Evolutionary conservation across 306 rosid species (phyloP).

Genomic region (Aeschynomene evenia): DNA sequence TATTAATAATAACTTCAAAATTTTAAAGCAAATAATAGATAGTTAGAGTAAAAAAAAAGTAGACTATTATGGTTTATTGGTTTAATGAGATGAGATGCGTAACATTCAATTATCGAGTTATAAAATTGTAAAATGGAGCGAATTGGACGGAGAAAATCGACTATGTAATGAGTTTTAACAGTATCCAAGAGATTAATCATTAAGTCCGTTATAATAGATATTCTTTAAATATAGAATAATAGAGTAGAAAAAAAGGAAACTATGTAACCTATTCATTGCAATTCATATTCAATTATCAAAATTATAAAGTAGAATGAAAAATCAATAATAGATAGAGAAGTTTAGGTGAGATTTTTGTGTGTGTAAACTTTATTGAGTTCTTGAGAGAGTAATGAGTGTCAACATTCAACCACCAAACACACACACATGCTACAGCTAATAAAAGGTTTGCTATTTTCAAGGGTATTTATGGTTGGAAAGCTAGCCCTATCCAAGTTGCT

Average conservation of each 20-base stretch:
- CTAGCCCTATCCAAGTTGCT: constrained; percentile 13
- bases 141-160: too few species aligned
- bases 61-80: too few species aligned
- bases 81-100: too few species aligned
- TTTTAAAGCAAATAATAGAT: constrained; percentile 5
- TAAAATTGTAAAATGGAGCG: too few species aligned
- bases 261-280: constrained; percentile 1
- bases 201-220: too few species aligned
- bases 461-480: constrained; percentile 26
- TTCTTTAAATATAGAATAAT: too few species aligned
- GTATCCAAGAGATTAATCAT: too few species aligned
- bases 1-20: constrained; percentile 26
- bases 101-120: too few species aligned
- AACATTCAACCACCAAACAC: constrained; percentile 12
- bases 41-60: neutral
- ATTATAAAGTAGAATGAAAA: neutral
- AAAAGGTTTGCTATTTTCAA: constrained; percentile 19
- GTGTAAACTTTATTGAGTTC: neutral
- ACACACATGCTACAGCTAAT: neutral
- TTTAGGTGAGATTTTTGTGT: constrained; percentile 7
- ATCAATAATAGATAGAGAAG: constrained; percentile 14
- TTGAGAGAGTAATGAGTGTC: neutral
- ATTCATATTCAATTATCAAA: neutral
- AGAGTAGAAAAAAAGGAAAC: constrained; percentile 6
- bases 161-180: too few species aligned